These are phyloP conservation scores for Apiotrichum siamense DNA, from an alignment of 1,284 basidiomycete genomes.

Conservation along the genomic window DNA sequence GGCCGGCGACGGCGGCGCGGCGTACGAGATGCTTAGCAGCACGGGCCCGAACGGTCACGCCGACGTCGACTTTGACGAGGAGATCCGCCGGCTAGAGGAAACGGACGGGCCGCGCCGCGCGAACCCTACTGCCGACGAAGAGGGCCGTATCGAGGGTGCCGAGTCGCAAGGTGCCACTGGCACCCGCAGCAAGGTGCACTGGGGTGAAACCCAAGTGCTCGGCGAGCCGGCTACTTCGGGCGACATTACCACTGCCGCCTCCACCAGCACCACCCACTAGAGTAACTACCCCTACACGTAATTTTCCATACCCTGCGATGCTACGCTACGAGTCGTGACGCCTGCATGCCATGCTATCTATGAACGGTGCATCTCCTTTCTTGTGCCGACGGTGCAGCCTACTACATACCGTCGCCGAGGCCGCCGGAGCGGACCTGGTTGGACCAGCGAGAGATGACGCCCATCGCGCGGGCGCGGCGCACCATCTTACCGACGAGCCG, in stretches of 20 bases:
- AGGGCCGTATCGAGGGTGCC: slow-evolving; percentile 14
- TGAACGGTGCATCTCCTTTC: too few species aligned
- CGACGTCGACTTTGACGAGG: slow-evolving; percentile 43
- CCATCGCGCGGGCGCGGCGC: slow-evolving; percentile 87
- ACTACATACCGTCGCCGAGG: slow-evolving; percentile 9
- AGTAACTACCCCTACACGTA: not conserved
- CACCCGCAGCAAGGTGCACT: slow-evolving; percentile 28
- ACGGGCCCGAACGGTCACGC: slow-evolving; percentile 7
- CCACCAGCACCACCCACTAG: not conserved
- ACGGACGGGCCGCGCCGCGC: slow-evolving; percentile 4
- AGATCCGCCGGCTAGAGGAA: slow-evolving; percentile 41
- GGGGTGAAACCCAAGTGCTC: slow-evolving; percentile 44
- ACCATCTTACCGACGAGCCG: slow-evolving; percentile 79
- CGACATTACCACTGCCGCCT: too few species aligned
- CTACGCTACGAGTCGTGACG: not conserved
- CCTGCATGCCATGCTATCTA: not conserved
- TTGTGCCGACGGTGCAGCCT: too few species aligned
- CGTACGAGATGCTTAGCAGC: slow-evolving; percentile 39
- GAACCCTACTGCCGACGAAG: slow-evolving; percentile 27
- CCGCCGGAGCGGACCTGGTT: slow-evolving; percentile 22
- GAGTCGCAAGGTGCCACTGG: slow-evolving; percentile 7
- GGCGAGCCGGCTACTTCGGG: too few species aligned
- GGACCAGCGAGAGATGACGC: slow-evolving; percentile 60
- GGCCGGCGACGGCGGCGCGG: slow-evolving; percentile 2
- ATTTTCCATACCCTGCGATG: not conserved